phyloP scores from a whole-genome alignment of 768 basidiomycete genomes.

The Termitomyces sp. region DNA sequence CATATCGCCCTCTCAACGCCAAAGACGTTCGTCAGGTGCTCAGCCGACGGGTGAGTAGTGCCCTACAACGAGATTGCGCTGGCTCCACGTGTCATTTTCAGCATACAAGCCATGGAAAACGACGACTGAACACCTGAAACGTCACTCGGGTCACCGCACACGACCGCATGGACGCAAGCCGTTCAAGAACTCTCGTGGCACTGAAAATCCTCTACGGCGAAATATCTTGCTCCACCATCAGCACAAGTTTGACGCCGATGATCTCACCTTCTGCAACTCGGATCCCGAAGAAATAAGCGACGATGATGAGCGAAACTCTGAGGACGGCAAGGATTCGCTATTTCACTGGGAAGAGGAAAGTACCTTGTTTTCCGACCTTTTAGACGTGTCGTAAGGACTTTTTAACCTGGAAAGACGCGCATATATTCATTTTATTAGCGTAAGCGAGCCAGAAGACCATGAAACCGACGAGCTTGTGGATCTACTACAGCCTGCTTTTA shows the following conservation, averaged over 20 bases:
- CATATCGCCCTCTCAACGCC: slow-evolving; percentile 6
- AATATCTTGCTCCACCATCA: not conserved
- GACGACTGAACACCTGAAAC: not conserved
- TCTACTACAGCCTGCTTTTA: slow-evolving; percentile 36
- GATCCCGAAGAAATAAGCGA: slow-evolving; percentile 4
- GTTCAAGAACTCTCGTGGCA: not conserved
- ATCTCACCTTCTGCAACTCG: slow-evolving; percentile 12
- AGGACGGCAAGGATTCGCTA: slow-evolving; percentile 22
- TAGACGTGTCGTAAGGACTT: slow-evolving; percentile 34
- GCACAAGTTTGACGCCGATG: slow-evolving; percentile 10
- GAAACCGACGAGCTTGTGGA: slow-evolving; percentile 30
- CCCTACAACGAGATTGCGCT: not conserved
- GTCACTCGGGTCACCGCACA: not conserved
- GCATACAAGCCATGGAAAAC: slow-evolving; percentile 4
- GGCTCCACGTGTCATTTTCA: slow-evolving; percentile 4
- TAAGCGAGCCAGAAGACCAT: slow-evolving; percentile 22
- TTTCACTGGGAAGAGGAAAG: slow-evolving; percentile 49
- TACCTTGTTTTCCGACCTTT: slow-evolving; percentile 44
- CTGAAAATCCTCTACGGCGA: not conserved
- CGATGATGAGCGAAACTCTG: slow-evolving; percentile 10
- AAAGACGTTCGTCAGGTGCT: not conserved
- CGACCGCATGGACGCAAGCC: not conserved
- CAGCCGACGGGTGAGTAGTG: not conserved
- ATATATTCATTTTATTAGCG: slow-evolving; percentile 15
- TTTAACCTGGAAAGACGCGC: slow-evolving; percentile 4